A percentile compares a stretch with the other conserved stretches of the same genome.
Evolutionary conservation across 441 rosid species (phyloP).

Genomic region (Euphorbia corollata): DNA sequence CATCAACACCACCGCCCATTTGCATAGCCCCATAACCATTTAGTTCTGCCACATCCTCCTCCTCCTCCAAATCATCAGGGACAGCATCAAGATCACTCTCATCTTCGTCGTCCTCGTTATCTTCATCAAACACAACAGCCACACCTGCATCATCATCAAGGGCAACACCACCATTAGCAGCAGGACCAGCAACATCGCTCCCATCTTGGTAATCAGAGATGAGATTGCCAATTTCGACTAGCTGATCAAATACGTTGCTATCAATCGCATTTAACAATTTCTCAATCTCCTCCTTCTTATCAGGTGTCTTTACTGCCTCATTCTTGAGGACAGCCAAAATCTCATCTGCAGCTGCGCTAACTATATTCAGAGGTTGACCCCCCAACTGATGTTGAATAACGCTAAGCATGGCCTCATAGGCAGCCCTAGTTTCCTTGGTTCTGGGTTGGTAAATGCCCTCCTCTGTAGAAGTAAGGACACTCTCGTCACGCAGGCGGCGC

Average conservation of each 20-base stretch:
- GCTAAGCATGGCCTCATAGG: conserved; percentile 87
- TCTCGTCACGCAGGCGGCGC: conserved; percentile 65
- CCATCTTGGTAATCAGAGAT: conserved; percentile 81
- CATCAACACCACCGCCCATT: conserved; percentile 75
- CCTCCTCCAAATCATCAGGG: conserved; percentile 60
- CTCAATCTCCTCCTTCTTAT: conserved; percentile 83
- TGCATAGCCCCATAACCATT: conserved; percentile 63
- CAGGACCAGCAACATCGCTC: conserved; percentile 43
- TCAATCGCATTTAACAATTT: conserved; percentile 57
- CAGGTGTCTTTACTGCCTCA: conserved; percentile 45
- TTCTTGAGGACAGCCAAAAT: conserved; percentile 82
- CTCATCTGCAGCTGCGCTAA: conserved; percentile 86
- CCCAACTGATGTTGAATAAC: conserved; percentile 86
- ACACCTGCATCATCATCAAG: conserved; percentile 85
- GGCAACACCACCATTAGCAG: conserved; percentile 61
- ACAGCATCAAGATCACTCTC: conserved; percentile 87
- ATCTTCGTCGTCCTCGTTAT: conserved; percentile 79
- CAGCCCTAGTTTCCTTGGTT: conserved; percentile 85
- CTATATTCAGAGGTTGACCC: conserved; percentile 74
- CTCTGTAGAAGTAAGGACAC: conserved; percentile 58
- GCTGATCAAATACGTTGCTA: conserved; percentile 53
- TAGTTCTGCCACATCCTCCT: conserved; percentile 54
- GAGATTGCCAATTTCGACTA: conserved; percentile 67
- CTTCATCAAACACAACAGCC: conserved; percentile 83
- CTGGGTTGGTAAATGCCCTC: conserved; percentile 91